Base-by-base conservation (phyloP, 176 grass and related monocot genomes). In the Musa schizocarpa region DNA sequence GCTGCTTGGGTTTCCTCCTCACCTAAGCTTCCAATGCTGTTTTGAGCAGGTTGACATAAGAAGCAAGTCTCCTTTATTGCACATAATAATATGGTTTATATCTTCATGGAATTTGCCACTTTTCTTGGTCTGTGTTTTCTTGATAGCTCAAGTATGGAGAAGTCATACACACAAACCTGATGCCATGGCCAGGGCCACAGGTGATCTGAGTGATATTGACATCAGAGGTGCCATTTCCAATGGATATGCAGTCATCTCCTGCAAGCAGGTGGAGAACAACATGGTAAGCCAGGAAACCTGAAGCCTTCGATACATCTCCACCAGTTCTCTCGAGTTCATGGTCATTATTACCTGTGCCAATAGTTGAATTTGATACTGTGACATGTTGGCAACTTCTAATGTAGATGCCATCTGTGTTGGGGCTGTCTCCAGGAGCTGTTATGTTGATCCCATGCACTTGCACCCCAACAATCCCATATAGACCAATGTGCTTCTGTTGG, bases 211-310 rank as follows among this genome's bases (percentile, higher is more conserved):
- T 71, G 3, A 71, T 11, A 7, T 52, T 71, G 14, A 51, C 34
- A 3, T 52, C 50, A 16, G 21, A 21, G 69, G 43, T 71, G n/a
- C 49, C 69, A n/a, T 71, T 71, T 2, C 69, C 69, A 9, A 71
- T 50, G 3, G 69, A 71, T 21, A 52, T n/a, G 69, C 69, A 71
- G 20, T 71, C 69, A 23, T 71, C 69, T 20, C 69, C 69, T 71
- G 49, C 27, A 21, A 71, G 10, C 57, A 62, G 34, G 34, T 43
- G 34, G 34, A 43, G 34, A 43, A 6, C 34, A 43, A 0, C 34
- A 43, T 43, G 34, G 4, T 43, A 43, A 43, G 34, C 34, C 34
- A 43, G 34, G 34, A 43, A 43, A 43, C 34, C 17, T 12, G 25
- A 22, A 22, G 12, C 12, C 22, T 26, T 65, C 12, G 5, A 65